Conservation (phyloP, 176 grass and related monocot species). For the Rhynchospora breviuscula region DNA sequence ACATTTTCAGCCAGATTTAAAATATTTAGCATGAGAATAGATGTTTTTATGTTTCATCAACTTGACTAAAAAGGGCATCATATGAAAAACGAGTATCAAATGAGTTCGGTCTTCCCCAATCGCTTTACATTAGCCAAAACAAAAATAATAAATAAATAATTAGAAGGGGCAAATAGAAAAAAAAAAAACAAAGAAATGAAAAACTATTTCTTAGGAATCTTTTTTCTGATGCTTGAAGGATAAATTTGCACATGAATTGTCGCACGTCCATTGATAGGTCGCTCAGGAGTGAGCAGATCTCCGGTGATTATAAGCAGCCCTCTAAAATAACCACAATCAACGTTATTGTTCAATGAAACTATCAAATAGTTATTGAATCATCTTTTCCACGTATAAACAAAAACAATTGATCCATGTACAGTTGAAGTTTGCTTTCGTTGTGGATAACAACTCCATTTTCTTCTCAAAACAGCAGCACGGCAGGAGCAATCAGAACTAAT, state of each 20-base stretch:
- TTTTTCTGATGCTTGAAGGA: slow-evolving; percentile 37
- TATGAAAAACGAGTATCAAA: not conserved
- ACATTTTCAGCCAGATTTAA: not conserved
- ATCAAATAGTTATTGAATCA: not conserved
- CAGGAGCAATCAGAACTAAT: not conserved
- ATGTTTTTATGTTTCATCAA: not conserved
- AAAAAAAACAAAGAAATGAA: not conserved
- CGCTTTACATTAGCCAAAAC: not conserved
- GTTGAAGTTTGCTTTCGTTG: not conserved
- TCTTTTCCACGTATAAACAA: not conserved
- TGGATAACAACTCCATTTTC: not conserved
- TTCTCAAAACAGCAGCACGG: not conserved
- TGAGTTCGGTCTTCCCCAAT: not conserved
- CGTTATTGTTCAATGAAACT: not conserved
- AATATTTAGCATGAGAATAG: not conserved
- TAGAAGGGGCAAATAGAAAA: not conserved
- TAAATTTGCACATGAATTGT: too few species aligned
- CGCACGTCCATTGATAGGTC: too few species aligned
- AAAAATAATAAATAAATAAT: too few species aligned
- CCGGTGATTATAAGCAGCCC: too few species aligned
- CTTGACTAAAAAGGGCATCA: not conserved
- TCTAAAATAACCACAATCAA: not conserved
- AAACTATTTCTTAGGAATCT: slow-evolving; percentile 69
- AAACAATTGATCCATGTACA: not conserved
- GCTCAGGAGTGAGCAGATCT: too few species aligned